phyloP scores from a whole-genome alignment of 306 rosid genomes.

The Lablab purpureus region DNA sequence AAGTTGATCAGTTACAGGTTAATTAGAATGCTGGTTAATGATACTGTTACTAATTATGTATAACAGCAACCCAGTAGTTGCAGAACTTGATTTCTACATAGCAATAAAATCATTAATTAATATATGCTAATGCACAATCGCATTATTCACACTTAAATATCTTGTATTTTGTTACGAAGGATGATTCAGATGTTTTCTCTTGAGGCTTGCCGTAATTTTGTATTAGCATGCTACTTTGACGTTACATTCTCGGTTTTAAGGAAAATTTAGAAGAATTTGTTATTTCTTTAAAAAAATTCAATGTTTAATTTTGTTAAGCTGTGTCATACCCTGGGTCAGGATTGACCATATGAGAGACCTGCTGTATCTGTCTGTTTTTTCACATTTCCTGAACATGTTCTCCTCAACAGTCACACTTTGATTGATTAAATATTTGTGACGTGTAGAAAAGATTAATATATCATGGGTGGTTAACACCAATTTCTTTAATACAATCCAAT shows the following conservation, averaged over 20 bases:
- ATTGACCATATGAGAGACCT: neutral
- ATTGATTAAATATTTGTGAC: constrained; percentile 19
- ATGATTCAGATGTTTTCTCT: neutral
- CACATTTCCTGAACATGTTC: neutral
- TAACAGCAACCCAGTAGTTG: neutral
- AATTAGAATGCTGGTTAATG: neutral
- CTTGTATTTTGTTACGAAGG: neutral
- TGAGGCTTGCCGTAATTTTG: neutral
- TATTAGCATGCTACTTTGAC: constrained; percentile 2
- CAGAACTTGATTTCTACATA: neutral
- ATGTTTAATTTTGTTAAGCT: neutral
- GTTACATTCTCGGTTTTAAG: neutral
- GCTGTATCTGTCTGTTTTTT: neutral
- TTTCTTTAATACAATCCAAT: neutral
- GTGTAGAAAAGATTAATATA: neutral
- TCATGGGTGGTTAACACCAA: neutral
- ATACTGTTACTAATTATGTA: neutral
- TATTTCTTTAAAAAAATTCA: neutral
- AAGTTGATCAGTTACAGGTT: neutral
- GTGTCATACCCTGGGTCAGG: neutral
- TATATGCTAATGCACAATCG: neutral
- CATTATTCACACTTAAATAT: neutral
- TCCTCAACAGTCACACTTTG: neutral
- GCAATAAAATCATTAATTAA: neutral
- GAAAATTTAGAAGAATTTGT: neutral